Evolutionary conservation across 768 basidiomycete genomes (phyloP), one percentile per base, ranked within the genome.

Genomic region (Suillus plorans): DNA sequence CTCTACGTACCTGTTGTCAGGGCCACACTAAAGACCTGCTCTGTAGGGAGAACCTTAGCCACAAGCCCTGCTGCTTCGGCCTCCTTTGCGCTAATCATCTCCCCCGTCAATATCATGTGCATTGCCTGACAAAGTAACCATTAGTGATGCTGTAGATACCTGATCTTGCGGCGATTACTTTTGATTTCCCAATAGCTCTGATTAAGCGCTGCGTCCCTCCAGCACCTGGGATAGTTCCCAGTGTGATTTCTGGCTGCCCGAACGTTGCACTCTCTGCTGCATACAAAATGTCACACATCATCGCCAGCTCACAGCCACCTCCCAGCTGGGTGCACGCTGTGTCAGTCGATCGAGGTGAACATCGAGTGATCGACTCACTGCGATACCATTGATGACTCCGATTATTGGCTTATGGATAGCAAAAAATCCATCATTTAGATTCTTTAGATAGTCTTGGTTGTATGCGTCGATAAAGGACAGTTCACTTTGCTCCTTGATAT

Each of bases 401-500:
- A 99, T 91, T 70, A 97, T 87, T 3, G 96, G 97, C 73, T 97
- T 99, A 70, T 89, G 86, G 61, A 90, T 84, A 16, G 70, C 69
- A 8, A 75, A 71, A n/a, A 86, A 72, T 49, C 78, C 74, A n/a
- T 79, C 78, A 76, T 82, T 83, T 50, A 80, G 73, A 45, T 78
- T 77, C 63, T 66, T 67, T 56, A 86, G 78, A 68, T 85, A 85
- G 67, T 82, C 79, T 18, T 66, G 66, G 52, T 72, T 78, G 74
- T 85, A 85, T 18, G 80, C 82, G 39, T 78, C 71, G 41, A 82
- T 75, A 63, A 85, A 82, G 79, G 80, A 94, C 92, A 80, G 72
- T 34, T 94, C 91, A 76, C 92, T 95, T 92, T 98, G 97, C 77
- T 98, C 96, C 78, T 96, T 98, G 79, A 99, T 98, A 77, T 99